Percentiles rank a stretch among this genome's conserved stretches.
Evolutionary conservation across 768 basidiomycete species (phyloP).

Genomic region (Rubroboletus satanas): DNA sequence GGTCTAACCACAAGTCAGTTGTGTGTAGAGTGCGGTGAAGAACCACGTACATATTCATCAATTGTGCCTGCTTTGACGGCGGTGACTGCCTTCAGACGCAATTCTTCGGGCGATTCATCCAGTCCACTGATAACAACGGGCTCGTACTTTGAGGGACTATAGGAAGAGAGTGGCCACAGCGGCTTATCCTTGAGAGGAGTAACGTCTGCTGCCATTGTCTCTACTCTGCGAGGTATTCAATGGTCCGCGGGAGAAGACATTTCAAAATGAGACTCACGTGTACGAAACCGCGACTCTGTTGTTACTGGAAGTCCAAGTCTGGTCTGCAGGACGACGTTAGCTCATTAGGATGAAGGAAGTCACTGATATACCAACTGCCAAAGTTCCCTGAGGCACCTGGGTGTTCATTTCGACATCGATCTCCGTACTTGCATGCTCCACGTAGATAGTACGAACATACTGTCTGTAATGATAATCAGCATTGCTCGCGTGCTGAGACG

Average conservation of each 20-base stretch:
- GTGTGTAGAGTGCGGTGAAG: neutral
- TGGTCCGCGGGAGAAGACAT: neutral
- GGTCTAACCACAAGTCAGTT: constrained; percentile 31
- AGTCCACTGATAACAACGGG: constrained; percentile 58
- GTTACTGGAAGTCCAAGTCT: constrained; percentile 38
- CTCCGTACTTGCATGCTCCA: constrained; percentile 65
- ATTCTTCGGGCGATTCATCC: constrained; percentile 77
- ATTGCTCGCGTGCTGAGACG: neutral
- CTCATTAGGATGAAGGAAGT: constrained; percentile 7
- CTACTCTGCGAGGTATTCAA: constrained; percentile 40
- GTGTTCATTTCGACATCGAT: constrained; percentile 64
- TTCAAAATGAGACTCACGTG: constrained; percentile 29
- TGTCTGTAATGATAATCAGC: constrained; percentile 33
- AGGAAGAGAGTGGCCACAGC: constrained; percentile 74
- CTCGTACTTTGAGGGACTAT: constrained; percentile 73
- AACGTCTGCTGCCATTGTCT: constrained; percentile 63
- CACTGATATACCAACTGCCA: constrained; percentile 44
- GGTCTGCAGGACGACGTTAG: constrained; percentile 29
- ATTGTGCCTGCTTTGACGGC: constrained; percentile 52
- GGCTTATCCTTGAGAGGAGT: constrained; percentile 62
- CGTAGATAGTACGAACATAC: constrained; percentile 62
- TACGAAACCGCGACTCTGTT: constrained; percentile 34
- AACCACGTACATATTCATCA: constrained; percentile 64
- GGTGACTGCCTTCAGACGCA: constrained; percentile 59
- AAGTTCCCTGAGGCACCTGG: constrained; percentile 41